Evolutionary conservation across 1,284 basidiomycete genomes (phyloP), one percentile per base, ranked within the genome.

Genomic region (Lentinus polychrous): DNA sequence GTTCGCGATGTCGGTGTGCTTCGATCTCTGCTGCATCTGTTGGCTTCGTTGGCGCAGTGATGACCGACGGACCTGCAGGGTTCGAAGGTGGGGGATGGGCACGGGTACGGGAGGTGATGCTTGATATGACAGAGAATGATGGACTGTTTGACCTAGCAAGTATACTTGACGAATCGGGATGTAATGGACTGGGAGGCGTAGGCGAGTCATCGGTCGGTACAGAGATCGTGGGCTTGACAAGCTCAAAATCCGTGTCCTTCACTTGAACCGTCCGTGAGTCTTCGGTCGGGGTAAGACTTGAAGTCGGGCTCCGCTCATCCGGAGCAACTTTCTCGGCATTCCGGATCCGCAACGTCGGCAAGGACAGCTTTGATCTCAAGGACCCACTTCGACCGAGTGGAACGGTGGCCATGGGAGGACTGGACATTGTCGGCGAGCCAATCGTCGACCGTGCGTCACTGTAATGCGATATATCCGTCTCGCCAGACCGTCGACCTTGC

Each of bases 241-340:
- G 74, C 65, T 89, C 85, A 56, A 90, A 90, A 58, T 89, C 86
- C 70, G 81, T 83, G 56, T 89, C 82, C 58, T 86, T 69, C 8
- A 89, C 81, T 49, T 88, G 85, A 6, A 90, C 73, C 1, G 67
- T 76, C 54, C 77, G 70, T 32, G 68, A 66, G 17, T 67, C 66
- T 48, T 58, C 64, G 60, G 51, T 68, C 40, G 35, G 63, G 50
- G 66, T 72, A 10, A 73, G 63, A n/a, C 78, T 74, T 14, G 55
- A 39, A 8, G 56, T 62, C 11, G 63, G 63, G 43, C 63, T 63
- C 22, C 52, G 54, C 17, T 52, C 49, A 10, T 55, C 52, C 6
- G 36, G 20, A 7, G 11, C 20, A 5, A 22, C 14, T 15, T 2
- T 35, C 34, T 23, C 51, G 40, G 31, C 48, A 15, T 31, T 35